phyloP scores from a whole-genome alignment of 179 eudicot species.

The Gypsophila paniculata region DNA sequence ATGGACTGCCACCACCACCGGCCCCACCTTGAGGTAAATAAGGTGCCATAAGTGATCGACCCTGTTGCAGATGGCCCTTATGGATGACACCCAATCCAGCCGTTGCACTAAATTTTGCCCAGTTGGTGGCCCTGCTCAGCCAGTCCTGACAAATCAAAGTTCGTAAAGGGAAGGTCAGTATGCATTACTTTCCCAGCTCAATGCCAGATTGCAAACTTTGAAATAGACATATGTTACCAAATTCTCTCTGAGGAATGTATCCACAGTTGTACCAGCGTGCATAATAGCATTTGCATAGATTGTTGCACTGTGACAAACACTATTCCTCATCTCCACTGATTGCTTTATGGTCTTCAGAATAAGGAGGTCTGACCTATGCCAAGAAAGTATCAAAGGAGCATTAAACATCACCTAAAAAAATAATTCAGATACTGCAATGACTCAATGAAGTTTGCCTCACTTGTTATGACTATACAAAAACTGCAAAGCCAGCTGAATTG shows the following conservation, averaged over 20 bases:
- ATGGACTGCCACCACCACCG: constrained; percentile 96
- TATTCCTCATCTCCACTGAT: constrained; percentile 95
- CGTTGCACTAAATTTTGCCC: constrained; percentile 95
- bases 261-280: constrained; percentile 99
- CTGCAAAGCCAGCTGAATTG: constrained; percentile 82
- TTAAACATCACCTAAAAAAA: too few relatives aligned
- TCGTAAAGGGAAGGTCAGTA: not conserved
- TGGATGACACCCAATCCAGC: constrained; percentile 93
- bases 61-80: constrained; percentile 85
- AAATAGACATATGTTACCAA: too few relatives aligned
- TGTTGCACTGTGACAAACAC: constrained; percentile 99
- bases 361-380: constrained; percentile 92
- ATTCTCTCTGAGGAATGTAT: constrained; percentile 91
- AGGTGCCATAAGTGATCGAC: constrained; percentile 91
- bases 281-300: constrained; percentile 96
- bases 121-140: constrained; percentile 91
- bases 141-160: constrained; percentile 57
- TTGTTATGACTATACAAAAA: constrained; percentile 89
- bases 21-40: constrained; percentile 92
- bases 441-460: too few relatives aligned
- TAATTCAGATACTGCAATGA: too few relatives aligned
- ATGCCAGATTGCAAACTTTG: too few relatives aligned
- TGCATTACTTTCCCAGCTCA: too few relatives aligned
- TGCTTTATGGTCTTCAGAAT: constrained; percentile 95
- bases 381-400: too few relatives aligned